phyloP scores from a whole-genome alignment of 1,284 basidiomycete genomes.

The Leccinum pachyderme region DNA sequence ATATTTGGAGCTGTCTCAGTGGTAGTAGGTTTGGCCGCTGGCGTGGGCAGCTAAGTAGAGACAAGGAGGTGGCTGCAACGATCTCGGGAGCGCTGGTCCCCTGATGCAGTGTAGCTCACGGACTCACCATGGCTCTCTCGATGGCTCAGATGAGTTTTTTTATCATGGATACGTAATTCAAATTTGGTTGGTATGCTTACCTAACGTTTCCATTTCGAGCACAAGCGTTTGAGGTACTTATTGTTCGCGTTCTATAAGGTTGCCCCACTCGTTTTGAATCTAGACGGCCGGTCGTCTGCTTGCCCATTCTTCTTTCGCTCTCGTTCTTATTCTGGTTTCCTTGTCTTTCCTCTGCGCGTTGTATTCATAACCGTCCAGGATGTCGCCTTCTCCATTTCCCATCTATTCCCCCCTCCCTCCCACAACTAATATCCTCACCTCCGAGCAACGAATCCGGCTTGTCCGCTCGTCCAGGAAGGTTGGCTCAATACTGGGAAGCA shows the following conservation, averaged over 20 bases:
- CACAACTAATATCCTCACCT: constrained; percentile 49
- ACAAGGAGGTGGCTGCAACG: neutral
- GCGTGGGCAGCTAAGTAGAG: neutral
- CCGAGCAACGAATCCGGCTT: constrained; percentile 50
- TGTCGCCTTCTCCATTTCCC: constrained; percentile 22
- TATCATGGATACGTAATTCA: neutral
- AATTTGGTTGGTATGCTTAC: constrained; percentile 1
- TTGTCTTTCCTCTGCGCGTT: neutral
- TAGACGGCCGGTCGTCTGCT: neutral
- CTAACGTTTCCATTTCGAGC: constrained; percentile 13
- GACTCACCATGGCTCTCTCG: neutral
- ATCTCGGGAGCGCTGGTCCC: neutral
- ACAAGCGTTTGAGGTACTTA: constrained; percentile 7
- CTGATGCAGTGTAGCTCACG: neutral
- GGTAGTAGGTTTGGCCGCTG: neutral
- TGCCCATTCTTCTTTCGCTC: constrained; percentile 6
- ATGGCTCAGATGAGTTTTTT: too few species aligned
- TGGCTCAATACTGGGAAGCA: constrained; percentile 53
- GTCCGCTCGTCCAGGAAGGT: constrained; percentile 61
- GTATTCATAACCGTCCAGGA: constrained; percentile 13
- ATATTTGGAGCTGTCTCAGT: neutral
- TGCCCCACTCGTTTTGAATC: neutral
- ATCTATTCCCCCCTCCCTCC: constrained; percentile 31
- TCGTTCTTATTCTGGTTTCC: neutral
- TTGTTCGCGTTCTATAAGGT: constrained; percentile 1